These are phyloP conservation scores for Mallotus repandus DNA, from an alignment of 441 rosid species.

Conservation along the genomic window DNA sequence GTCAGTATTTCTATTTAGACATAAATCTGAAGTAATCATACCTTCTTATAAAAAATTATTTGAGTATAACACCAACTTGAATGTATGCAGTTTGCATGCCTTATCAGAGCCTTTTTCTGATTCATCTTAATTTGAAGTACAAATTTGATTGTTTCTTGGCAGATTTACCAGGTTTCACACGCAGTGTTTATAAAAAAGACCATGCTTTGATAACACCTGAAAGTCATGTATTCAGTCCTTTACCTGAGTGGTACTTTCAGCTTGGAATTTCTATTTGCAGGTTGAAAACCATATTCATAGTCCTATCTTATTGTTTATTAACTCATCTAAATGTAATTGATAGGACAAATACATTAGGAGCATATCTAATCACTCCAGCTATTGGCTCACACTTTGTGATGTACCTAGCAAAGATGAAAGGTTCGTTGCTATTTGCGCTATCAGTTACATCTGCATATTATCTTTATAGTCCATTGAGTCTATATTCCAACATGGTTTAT, in stretches of 20 bases:
- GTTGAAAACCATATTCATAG: constrained; percentile 1
- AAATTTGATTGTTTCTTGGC: constrained; percentile 32
- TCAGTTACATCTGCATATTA: constrained; percentile 13
- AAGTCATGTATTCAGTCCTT: constrained; percentile 88
- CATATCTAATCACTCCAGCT: constrained; percentile 79
- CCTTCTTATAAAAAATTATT: not conserved
- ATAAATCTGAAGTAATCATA: too few relatives aligned
- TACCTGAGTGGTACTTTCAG: constrained; percentile 68
- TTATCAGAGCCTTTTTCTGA: not conserved
- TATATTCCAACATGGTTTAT: not conserved
- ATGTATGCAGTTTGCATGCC: not conserved
- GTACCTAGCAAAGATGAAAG: constrained; percentile 89
- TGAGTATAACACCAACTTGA: not conserved
- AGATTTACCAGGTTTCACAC: constrained; percentile 90
- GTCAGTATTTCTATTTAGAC: constrained; percentile 25
- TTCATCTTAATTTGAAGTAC: not conserved
- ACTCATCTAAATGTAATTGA: constrained; percentile 31
- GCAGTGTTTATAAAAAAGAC: constrained; percentile 71
- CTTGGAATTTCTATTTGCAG: constrained; percentile 21
- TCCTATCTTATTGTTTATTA: constrained; percentile 16
- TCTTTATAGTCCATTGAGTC: not conserved
- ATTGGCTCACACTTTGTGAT: constrained; percentile 89
- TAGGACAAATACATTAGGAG: constrained; percentile 82
- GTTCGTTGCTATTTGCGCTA: constrained; percentile 33
- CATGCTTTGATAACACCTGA: constrained; percentile 87